A percentile compares a stretch with the other conserved stretches of the same genome.
These are phyloP conservation scores for Chaetomium sp. DNA, from an alignment of 2,329 filamentous ascomycete species.

Conservation along the genomic window DNA sequence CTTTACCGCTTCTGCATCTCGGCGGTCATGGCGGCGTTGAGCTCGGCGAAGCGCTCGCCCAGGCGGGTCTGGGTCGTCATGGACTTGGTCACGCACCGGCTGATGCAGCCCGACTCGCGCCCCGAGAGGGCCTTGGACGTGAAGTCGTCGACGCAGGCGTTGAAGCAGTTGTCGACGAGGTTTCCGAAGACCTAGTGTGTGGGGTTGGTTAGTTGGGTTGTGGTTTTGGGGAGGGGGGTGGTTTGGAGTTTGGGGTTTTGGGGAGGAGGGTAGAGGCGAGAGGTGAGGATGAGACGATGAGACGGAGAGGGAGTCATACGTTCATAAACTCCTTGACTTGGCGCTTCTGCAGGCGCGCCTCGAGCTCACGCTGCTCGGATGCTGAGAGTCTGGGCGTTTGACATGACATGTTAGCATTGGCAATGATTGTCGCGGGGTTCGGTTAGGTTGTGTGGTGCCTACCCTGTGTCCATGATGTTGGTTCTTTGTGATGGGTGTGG, in stretches of 20 bases:
- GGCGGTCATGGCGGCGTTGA: slow-evolving; percentile 62
- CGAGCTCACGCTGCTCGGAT: slow-evolving; percentile 88
- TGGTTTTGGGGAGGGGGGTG: too few relatives aligned
- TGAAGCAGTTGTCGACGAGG: slow-evolving; percentile 88
- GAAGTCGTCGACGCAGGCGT: slow-evolving; percentile 97
- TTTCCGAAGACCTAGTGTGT: slow-evolving; percentile 59
- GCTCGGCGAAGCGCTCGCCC: slow-evolving; percentile 83
- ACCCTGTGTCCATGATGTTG: slow-evolving; percentile 25
- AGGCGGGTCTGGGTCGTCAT: slow-evolving; percentile 89
- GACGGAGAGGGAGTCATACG: slow-evolving; percentile 62
- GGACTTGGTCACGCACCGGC: slow-evolving; percentile 94
- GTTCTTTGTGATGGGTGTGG: not conserved
- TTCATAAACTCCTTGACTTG: slow-evolving; percentile 99
- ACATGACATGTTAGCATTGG: slow-evolving; percentile 9
- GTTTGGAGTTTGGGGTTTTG: not conserved
- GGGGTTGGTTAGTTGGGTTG: not conserved
- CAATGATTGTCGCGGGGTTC: not conserved
- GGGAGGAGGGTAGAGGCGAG: not conserved
- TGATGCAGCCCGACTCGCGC: slow-evolving; percentile 88
- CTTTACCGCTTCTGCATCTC: slow-evolving; percentile 52
- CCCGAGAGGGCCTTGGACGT: slow-evolving; percentile 90
- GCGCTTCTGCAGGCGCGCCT: slow-evolving; percentile 92
- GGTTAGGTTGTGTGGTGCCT: not conserved
- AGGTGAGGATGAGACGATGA: not conserved
- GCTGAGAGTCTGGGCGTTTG: slow-evolving; percentile 59